Percentiles rank a stretch among this genome's conserved stretches.
phyloP scores from a whole-genome alignment of 371 early-diverging fungal genomes.

The Lichtheimia corymbifera region DNA sequence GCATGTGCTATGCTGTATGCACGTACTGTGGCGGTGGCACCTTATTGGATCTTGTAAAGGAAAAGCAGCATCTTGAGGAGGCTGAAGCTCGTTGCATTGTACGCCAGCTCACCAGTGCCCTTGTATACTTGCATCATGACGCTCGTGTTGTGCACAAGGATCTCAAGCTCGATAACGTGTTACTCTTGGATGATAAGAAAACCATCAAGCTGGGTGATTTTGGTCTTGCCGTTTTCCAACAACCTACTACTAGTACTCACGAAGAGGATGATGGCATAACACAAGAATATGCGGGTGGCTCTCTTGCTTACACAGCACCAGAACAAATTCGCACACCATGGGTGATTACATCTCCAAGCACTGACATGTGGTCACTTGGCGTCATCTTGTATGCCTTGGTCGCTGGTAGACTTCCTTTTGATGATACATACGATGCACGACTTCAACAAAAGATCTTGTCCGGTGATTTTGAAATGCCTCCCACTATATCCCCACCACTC shows the following conservation, averaged over 20 bases:
- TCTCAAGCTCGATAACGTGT: slow-evolving; percentile 92
- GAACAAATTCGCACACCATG: slow-evolving; percentile 59
- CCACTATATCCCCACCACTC: slow-evolving; percentile 21
- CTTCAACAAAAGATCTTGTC: slow-evolving; percentile 67
- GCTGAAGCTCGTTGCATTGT: slow-evolving; percentile 51
- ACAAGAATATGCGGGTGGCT: slow-evolving; percentile 54
- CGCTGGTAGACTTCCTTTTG: slow-evolving; percentile 75
- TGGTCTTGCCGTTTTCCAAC: slow-evolving; percentile 70
- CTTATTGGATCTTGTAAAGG: slow-evolving; percentile 39
- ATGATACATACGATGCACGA: slow-evolving; percentile 72
- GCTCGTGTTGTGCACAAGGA: slow-evolving; percentile 85
- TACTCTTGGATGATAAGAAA: slow-evolving; percentile 47
- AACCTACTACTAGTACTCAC: not conserved
- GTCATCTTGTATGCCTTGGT: slow-evolving; percentile 76
- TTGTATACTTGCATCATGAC: slow-evolving; percentile 81
- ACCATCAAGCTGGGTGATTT: slow-evolving; percentile 89
- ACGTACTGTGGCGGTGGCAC: slow-evolving; percentile 67
- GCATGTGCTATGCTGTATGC: slow-evolving; percentile 63
- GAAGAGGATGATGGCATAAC: not conserved
- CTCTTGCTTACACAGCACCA: slow-evolving; percentile 79
- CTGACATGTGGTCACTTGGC: slow-evolving; percentile 88
- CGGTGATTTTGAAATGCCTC: slow-evolving; percentile 48
- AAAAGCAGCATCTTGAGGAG: slow-evolving; percentile 19
- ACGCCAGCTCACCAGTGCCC: slow-evolving; percentile 74
- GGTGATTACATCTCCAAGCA: slow-evolving; percentile 50